Evolutionary conservation across 2,329 filamentous ascomycete genomes (phyloP).

Genomic region (Penicillium sp.): DNA sequence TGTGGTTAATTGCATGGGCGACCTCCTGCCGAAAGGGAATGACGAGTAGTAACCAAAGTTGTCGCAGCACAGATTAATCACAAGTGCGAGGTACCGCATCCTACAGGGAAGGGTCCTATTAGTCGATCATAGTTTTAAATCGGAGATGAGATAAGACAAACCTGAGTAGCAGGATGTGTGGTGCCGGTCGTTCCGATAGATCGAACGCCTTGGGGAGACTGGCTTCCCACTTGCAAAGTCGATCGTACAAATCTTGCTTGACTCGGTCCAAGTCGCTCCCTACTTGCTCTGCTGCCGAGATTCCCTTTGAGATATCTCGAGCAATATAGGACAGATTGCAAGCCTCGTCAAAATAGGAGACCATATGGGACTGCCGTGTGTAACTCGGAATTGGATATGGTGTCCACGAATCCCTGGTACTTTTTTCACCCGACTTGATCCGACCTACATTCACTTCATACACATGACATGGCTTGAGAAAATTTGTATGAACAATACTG

Average conservation of each 20-base stretch:
- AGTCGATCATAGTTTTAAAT: not conserved
- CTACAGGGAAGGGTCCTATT: conserved; percentile 6
- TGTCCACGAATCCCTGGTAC: conserved; percentile 10
- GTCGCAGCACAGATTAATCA: conserved; percentile 29
- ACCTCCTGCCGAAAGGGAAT: not conserved
- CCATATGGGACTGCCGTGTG: conserved; percentile 12
- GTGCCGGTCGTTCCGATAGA: not conserved
- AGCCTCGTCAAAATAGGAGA: conserved; percentile 22
- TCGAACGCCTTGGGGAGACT: conserved; percentile 9
- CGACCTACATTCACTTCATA: conserved; percentile 14
- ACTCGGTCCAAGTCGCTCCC: not conserved
- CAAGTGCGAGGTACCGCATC: conserved; percentile 28
- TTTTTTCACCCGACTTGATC: conserved; percentile 6
- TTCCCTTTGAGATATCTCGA: conserved; percentile 16
- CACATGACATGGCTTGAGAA: conserved; percentile 19
- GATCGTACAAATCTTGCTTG: conserved; percentile 14
- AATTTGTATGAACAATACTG: conserved; percentile 23
- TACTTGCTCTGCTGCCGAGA: not conserved
- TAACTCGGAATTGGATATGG: conserved; percentile 16
- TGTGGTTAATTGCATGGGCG: not conserved
- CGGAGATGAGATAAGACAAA: not conserved
- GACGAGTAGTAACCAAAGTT: conserved; percentile 8
- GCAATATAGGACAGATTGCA: conserved; percentile 23
- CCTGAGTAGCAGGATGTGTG: conserved; percentile 19
- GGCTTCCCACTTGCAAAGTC: conserved; percentile 15